These are phyloP conservation scores for Lactarius sanguifluus DNA, from an alignment of 768 basidiomycete species.

Conservation along the genomic window DNA sequence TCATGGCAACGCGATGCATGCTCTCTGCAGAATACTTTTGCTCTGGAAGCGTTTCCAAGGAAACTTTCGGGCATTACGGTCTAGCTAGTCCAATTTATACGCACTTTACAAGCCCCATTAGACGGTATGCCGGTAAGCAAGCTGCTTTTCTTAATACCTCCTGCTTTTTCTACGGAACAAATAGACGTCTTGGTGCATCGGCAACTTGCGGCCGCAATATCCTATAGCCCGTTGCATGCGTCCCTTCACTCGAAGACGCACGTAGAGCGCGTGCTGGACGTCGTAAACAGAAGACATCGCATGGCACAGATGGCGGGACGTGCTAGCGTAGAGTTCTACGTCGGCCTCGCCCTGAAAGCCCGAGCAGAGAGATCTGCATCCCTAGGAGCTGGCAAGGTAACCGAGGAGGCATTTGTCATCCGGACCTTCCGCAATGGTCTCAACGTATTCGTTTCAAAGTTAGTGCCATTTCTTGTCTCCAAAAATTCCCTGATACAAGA, in stretches of 20 bases:
- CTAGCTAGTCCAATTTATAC: slow-evolving; percentile 97
- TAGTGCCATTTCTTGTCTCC: slow-evolving; percentile 37
- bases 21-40: slow-evolving; percentile 97
- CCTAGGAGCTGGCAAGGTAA: slow-evolving; percentile 40
- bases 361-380: slow-evolving; percentile 48
- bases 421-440: slow-evolving; percentile 92
- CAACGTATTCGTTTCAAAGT: slow-evolving; percentile 96
- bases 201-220: slow-evolving; percentile 88
- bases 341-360: slow-evolving; percentile 85
- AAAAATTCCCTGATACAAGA: not conserved
- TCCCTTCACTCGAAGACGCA: slow-evolving; percentile 85
- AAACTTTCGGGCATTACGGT: slow-evolving; percentile 96
- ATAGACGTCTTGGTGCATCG: slow-evolving; percentile 91
- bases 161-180: not conserved
- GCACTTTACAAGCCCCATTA: slow-evolving; percentile 97
- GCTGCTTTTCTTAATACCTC: not conserved
- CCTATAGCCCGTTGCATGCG: slow-evolving; percentile 77
- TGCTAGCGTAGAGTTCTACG: slow-evolving; percentile 97
- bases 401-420: slow-evolving; percentile 90
- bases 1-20: slow-evolving; percentile 99
- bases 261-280: slow-evolving; percentile 82
- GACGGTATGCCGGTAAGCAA: slow-evolving; percentile 83
- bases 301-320: slow-evolving; percentile 98
- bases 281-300: slow-evolving; percentile 88
- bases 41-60: slow-evolving; percentile 87